phyloP scores from a whole-genome alignment of 1,284 basidiomycete genomes.

The Heterobasidion irregulare region DNA sequence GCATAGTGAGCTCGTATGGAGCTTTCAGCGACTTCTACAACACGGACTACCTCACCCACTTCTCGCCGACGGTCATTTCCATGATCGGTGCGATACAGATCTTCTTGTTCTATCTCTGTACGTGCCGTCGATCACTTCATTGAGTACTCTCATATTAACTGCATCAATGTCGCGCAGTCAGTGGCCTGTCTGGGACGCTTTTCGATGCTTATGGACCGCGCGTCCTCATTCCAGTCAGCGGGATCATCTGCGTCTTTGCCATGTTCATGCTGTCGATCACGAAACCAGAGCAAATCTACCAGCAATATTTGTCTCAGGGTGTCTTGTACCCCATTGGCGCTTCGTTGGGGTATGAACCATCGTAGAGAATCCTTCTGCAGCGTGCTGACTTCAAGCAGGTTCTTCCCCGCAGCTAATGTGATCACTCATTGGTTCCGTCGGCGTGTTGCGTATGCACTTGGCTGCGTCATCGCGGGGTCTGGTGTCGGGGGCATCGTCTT shows the following conservation, averaged over 20 bases:
- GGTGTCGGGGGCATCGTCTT: conserved; percentile 20
- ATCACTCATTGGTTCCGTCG: conserved; percentile 12
- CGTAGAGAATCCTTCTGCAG: not conserved
- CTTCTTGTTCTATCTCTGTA: conserved; percentile 19
- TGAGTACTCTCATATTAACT: not conserved
- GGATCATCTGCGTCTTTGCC: conserved; percentile 14
- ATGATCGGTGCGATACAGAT: conserved; percentile 22
- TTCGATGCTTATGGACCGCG: conserved; percentile 19
- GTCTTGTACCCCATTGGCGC: conserved; percentile 18
- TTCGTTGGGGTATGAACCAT: conserved; percentile 13
- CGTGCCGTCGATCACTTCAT: not conserved
- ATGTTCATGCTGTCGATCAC: conserved; percentile 20
- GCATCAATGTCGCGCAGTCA: conserved; percentile 7
- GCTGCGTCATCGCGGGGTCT: conserved; percentile 12
- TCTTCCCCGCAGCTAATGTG: conserved; percentile 6
- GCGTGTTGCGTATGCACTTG: conserved; percentile 7
- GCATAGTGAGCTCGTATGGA: conserved; percentile 18
- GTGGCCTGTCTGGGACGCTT: conserved; percentile 13
- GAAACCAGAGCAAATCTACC: conserved; percentile 19
- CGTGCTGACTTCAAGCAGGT: not conserved
- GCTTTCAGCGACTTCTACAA: conserved; percentile 20
- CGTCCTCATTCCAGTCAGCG: conserved; percentile 17
- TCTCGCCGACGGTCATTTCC: conserved; percentile 18
- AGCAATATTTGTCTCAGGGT: conserved; percentile 19
- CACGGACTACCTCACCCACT: conserved; percentile 16